phyloP scores from a whole-genome alignment of 2,329 filamentous ascomycete genomes.

The Beauveria asiatica region DNA sequence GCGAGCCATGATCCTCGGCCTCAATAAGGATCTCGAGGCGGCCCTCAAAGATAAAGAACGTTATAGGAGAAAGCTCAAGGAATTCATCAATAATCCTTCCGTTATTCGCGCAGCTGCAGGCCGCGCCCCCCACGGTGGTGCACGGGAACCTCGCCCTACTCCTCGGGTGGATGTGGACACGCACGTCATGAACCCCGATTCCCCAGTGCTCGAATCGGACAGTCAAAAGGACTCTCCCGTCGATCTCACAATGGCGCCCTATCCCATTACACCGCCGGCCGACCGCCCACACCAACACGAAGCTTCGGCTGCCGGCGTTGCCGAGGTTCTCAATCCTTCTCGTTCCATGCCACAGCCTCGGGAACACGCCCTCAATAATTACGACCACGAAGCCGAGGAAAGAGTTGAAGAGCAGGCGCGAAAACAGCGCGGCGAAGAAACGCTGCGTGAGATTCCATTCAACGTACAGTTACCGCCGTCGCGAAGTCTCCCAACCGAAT shows the following conservation, averaged over 20 bases:
- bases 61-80: slow-evolving; percentile 85
- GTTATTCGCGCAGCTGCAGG: slow-evolving; percentile 22
- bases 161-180: slow-evolving; percentile 19
- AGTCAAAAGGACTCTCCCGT: slow-evolving; percentile 49
- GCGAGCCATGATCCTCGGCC: slow-evolving; percentile 79
- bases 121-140: slow-evolving; percentile 12
- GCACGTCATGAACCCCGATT: slow-evolving; percentile 27
- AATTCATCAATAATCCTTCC: slow-evolving; percentile 43
- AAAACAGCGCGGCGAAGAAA: slow-evolving; percentile 35
- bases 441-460: slow-evolving; percentile 40
- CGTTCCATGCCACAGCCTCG: slow-evolving; percentile 53
- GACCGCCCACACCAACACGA: slow-evolving; percentile 34
- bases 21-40: slow-evolving; percentile 90
- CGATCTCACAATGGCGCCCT: slow-evolving; percentile 50
- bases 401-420: slow-evolving; percentile 35
- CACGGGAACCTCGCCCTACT: not conserved
- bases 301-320: slow-evolving; percentile 33
- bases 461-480: slow-evolving; percentile 47
- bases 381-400: slow-evolving; percentile 46
- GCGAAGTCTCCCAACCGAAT: slow-evolving; percentile 43
- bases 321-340: slow-evolving; percentile 45
- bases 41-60: slow-evolving; percentile 90
- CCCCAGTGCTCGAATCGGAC: slow-evolving; percentile 42
- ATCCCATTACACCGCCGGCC: slow-evolving; percentile 56
- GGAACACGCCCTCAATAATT: slow-evolving; percentile 50